A percentile compares a stretch with the other conserved stretches of the same genome.
Conservation (phyloP, 1,284 basidiomycete genomes). For the Pseudozyma thailandica region DNA sequence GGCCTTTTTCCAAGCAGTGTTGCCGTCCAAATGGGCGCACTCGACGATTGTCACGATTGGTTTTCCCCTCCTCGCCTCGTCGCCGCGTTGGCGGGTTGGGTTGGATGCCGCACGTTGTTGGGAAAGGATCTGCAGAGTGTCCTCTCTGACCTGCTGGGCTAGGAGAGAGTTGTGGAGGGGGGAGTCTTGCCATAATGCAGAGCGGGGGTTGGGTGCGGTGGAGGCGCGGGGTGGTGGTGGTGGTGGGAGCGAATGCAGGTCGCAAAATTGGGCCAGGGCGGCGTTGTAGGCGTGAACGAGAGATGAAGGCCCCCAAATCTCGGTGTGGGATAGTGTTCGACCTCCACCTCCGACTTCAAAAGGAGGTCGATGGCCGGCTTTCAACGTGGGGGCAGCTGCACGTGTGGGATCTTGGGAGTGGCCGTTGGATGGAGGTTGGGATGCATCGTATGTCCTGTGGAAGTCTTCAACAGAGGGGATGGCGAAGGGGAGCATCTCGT, state of each 20-base stretch:
- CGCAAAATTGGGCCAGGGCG: constrained; percentile 13
- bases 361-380: constrained; percentile 13
- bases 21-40: constrained; percentile 17
- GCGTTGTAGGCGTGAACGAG: constrained; percentile 14
- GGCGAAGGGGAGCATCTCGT: constrained; percentile 3
- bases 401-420: background rate
- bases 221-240: background rate
- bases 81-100: background rate
- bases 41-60: constrained; percentile 17
- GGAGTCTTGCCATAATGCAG: constrained; percentile 33
- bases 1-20: constrained; percentile 31
- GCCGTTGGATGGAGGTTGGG: background rate
- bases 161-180: constrained; percentile 18
- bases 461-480: constrained; percentile 30
- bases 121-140: constrained; percentile 20
- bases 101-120: background rate
- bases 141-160: constrained; percentile 16
- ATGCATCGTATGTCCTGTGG: background rate
- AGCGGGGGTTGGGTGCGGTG: background rate
- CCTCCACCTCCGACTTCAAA: constrained; percentile 32
- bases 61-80: constrained; percentile 7
- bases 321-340: constrained; percentile 17
- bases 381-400: background rate
- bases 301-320: constrained; percentile 15
- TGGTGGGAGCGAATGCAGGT: constrained; percentile 4